These are phyloP conservation scores for Phaeomoniella chlamydospora DNA, from an alignment of 2,329 filamentous ascomycete genomes.

Conservation along the genomic window DNA sequence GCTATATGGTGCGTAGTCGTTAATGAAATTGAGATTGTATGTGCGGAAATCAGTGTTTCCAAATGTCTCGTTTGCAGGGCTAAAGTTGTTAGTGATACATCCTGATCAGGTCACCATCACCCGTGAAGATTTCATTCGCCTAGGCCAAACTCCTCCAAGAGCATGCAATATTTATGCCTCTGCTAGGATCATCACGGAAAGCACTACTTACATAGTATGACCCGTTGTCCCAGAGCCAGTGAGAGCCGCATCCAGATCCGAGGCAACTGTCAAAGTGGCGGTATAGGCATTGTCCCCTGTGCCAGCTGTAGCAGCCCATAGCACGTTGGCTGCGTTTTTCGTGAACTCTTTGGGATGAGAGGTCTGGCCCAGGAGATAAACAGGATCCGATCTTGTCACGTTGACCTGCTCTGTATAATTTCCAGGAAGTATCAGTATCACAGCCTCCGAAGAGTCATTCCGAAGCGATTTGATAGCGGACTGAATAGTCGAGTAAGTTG, in stretches of 20 bases:
- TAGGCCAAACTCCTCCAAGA: no score
- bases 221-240: constrained; percentile 50
- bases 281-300: constrained; percentile 48
- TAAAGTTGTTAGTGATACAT: no score
- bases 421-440: constrained; percentile 46
- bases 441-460: constrained; percentile 28
- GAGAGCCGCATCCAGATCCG: constrained; percentile 46
- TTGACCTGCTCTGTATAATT: constrained; percentile 52
- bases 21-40: constrained; percentile 54
- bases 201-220: constrained; percentile 31
- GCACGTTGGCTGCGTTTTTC: constrained; percentile 39
- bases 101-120: no score
- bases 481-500: constrained; percentile 24
- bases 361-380: constrained; percentile 48
- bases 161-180: no score
- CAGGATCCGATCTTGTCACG: constrained; percentile 44
- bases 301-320: constrained; percentile 42
- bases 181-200: no score
- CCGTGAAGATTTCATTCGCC: no score
- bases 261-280: constrained; percentile 46
- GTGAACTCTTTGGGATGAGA: constrained; percentile 29
- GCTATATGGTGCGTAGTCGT: constrained; percentile 38
- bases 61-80: constrained; percentile 43
- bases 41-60: constrained; percentile 49
- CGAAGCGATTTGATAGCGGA: constrained; percentile 32